Evolutionary conservation across 352 stramenopile genomes (phyloP), one percentile per base, ranked within the genome.

Genomic region (Pythium grandisporangium): DNA sequence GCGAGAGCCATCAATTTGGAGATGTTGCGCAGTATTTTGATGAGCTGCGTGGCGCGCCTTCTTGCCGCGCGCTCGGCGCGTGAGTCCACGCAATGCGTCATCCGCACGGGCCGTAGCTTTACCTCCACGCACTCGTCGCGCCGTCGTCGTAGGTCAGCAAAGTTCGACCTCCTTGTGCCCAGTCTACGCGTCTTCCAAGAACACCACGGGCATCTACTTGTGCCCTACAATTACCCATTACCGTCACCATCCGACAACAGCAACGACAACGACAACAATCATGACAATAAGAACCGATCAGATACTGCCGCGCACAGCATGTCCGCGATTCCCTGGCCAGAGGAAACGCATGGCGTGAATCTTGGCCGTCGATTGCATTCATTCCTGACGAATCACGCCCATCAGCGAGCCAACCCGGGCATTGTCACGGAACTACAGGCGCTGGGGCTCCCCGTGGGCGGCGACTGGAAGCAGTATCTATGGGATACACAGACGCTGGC

Each of bases 221-320:
- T 56, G 49, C 49, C 49, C 6, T 56, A 51, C 36, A 46, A 26
- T 42, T 56, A 49, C 37, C 49, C 35, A 27, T 33, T 56, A 16
- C 37, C 49, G 5, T 1, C 14, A 6, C 16, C 36, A 22, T 39
- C 43, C 29, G 26, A 26, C 6, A 17, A 49, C 14, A 32, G 8
- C 8, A 14, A 32, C 27, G 27, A 14, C 27, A 32, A 32, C 10
- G 27, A 32, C 8, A 32, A 32, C 8, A 14, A 14, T n/a, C n/a
- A n/a, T n/a, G n/a, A n/a, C n/a, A n/a, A n/a, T n/a, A n/a, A n/a
- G n/a, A n/a, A n/a, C n/a, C n/a, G n/a, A n/a, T n/a, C n/a, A n/a
- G n/a, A n/a, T n/a, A n/a, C n/a, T n/a, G n/a, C n/a, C n/a, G n/a
- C n/a, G n/a, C n/a, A n/a, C n/a, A n/a, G n/a, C n/a, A n/a, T n/a